Evolutionary conservation across 148 eudicot species (phyloP), one percentile per base, ranked within the genome.

Genomic region (Suaeda aralocaspica): DNA sequence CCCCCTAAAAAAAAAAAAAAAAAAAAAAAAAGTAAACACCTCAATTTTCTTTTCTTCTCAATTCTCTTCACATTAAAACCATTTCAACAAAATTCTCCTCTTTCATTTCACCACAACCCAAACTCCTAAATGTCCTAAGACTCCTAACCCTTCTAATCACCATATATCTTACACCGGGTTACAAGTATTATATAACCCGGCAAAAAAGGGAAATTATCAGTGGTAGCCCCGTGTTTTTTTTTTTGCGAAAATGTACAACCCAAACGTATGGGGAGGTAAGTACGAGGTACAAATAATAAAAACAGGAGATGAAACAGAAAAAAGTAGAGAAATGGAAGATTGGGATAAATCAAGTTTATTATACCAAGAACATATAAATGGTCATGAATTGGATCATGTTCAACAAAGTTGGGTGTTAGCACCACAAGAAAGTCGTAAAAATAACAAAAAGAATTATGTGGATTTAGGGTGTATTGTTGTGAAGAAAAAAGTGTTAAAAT

Each of bases 371-470:
- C 22, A 66, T 16, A 72, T 52, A 16, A 69, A 75, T 34, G 30
- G 6, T 15, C 75, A 67, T 1, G 68, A 76, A 15, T 29, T 87
- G 9, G 87, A 81, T 39, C 80, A 85, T 26, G 80, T 86, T 5
- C 92, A 87, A 60, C 87, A 85, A 74, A 79, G 89, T 52, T 87
- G 92, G 92, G 55, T 87, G 16, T 67, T 87, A 49, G 87, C 85
- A 1, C 91, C 88, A 2, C 73, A 73, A 63, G 88, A 82, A 11
- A 34, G 41, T 10, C 58, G 69, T 21, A 70, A 57, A 13, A 74
- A 24, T 1, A 71, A 48, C 68, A 81, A 69, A 65, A 83, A 81
- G 73, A 83, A 78, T 36, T 81, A 83, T 61, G 82, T 87, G 10
- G 89, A 87, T 68, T 65, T 87, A 24, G 92, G 92, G 3, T 87